These are phyloP conservation scores for Camptophora hylomeconis DNA, from an alignment of 2,329 filamentous ascomycete species.

Conservation along the genomic window DNA sequence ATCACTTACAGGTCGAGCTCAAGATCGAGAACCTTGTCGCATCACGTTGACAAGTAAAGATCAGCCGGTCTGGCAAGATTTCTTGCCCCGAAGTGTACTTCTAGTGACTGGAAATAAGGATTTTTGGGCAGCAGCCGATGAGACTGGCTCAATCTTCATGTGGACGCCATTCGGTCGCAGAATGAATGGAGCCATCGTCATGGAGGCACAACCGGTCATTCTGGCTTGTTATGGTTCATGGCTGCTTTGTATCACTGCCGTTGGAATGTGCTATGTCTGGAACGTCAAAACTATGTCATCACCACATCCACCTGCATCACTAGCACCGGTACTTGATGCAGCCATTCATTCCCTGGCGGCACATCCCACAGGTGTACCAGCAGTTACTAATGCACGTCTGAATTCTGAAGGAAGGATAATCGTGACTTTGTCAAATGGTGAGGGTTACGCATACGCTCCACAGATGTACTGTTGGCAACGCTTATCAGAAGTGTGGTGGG, in stretches of 20 bases:
- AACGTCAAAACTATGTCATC: constrained; percentile 72
- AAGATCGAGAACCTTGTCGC: constrained; percentile 68
- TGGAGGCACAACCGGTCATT: constrained; percentile 89
- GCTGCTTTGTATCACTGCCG: constrained; percentile 78
- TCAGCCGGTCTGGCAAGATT: constrained; percentile 83
- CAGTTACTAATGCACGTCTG: constrained; percentile 79
- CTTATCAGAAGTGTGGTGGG: constrained; percentile 96
- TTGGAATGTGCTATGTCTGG: constrained; percentile 87
- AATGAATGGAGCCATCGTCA: constrained; percentile 67
- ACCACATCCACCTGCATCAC: constrained; percentile 77
- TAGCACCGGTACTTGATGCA: constrained; percentile 78
- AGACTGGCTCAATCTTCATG: constrained; percentile 78
- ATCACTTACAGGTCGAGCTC: constrained; percentile 43
- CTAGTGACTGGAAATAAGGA: constrained; percentile 78
- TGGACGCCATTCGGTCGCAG: constrained; percentile 89
- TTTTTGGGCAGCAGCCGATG: constrained; percentile 87
- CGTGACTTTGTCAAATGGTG: constrained; percentile 85
- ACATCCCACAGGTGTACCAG: constrained; percentile 66
- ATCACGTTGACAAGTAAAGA: constrained; percentile 73
- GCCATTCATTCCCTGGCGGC: constrained; percentile 66
- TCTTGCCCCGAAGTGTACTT: constrained; percentile 73
- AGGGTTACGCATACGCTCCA: constrained; percentile 81
- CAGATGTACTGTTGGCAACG: constrained; percentile 86
- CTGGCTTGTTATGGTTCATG: constrained; percentile 81
- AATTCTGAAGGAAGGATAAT: constrained; percentile 79